These are phyloP conservation scores for Pistacia integerrima DNA, from an alignment of 345 rosid genomes.

Conservation along the genomic window DNA sequence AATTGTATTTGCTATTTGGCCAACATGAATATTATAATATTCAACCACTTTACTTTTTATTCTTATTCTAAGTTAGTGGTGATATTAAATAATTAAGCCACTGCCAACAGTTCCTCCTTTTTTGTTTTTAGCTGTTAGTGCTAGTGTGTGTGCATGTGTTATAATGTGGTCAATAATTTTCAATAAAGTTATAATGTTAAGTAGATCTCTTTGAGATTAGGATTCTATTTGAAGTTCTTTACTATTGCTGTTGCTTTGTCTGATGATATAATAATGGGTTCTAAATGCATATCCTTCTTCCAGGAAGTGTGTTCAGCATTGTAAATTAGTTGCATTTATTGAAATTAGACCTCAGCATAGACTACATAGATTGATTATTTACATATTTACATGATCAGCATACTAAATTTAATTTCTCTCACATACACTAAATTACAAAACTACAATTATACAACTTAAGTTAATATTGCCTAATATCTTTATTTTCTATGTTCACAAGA, in stretches of 20 bases:
- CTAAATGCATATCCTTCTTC: neutral
- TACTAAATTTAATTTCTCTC: too few species aligned
- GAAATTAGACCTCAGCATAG: neutral
- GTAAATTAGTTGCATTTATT: neutral
- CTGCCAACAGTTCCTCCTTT: neutral
- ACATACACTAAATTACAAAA: too few species aligned
- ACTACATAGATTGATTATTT: neutral
- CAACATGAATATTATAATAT: too few species aligned
- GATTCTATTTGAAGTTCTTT: neutral
- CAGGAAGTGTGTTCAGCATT: neutral
- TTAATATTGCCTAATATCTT: too few species aligned
- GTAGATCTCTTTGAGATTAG: neutral
- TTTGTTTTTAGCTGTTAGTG: neutral
- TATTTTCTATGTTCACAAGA: too few species aligned
- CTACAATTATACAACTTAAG: too few species aligned
- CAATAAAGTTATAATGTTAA: too few species aligned
- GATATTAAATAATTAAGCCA: neutral
- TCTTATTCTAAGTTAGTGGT: neutral
- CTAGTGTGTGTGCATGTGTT: too few species aligned
- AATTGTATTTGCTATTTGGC: too few species aligned
- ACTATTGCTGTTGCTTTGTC: neutral
- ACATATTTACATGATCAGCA: too few species aligned
- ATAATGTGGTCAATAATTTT: too few species aligned
- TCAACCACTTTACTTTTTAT: too few species aligned
- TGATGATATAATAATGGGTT: neutral